Evolutionary conservation across 495 filamentous ascomycete species (phyloP).

Genomic region (Penicillium canariense): DNA sequence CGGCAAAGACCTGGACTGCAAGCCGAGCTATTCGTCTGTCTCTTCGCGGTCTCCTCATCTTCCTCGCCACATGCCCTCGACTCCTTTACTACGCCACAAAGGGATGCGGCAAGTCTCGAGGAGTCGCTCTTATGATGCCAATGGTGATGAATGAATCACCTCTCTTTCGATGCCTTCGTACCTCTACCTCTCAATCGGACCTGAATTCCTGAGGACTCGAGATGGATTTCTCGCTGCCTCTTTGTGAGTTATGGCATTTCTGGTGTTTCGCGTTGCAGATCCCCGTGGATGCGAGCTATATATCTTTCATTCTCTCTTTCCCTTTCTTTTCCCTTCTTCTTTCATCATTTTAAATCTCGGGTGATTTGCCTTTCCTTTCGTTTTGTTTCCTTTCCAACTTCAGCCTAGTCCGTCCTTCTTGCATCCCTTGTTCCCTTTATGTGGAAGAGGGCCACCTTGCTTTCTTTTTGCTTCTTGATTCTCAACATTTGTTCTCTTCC

Average conservation of each 20-base stretch:
- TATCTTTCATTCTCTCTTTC: not conserved
- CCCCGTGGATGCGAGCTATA: not conserved
- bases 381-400: conserved; percentile 1
- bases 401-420: too few species aligned
- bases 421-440: not conserved
- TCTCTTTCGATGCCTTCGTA: not conserved
- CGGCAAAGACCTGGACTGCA: conserved; percentile 42
- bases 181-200: not conserved
- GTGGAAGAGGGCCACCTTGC: conserved; percentile 2
- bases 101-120: conserved; percentile 24
- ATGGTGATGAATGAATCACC: conserved; percentile 21
- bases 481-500: conserved; percentile 10
- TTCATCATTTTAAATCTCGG: conserved; percentile 10
- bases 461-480: conserved; percentile 2
- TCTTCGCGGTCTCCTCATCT: conserved; percentile 22
- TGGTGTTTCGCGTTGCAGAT: not conserved
- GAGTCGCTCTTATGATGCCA: conserved; percentile 34
- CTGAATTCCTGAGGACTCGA: not conserved
- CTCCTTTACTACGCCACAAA: conserved; percentile 33
- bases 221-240: not conserved
- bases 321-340: not conserved
- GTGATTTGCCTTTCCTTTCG: conserved; percentile 10
- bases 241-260: not conserved
- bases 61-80: conserved; percentile 39
- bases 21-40: conserved; percentile 19